Conservation (phyloP, 805 yeast genomes). For the Teunomyces atbi region DNA sequence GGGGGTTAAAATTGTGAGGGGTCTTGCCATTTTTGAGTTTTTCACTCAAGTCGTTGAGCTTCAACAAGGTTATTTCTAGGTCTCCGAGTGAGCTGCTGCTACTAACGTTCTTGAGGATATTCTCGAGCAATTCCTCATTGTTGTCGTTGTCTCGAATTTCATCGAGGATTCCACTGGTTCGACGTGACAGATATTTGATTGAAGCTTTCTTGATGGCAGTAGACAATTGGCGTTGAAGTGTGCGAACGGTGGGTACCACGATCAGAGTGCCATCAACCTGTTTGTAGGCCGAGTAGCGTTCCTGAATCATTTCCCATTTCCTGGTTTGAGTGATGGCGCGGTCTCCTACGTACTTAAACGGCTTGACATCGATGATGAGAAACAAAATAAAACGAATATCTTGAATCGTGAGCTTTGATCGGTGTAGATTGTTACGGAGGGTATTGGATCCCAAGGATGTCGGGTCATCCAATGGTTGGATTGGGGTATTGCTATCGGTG, state of each 20-base stretch:
- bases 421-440: slow-evolving; percentile 7
- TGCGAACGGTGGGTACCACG: slow-evolving; percentile 34
- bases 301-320: slow-evolving; percentile 36
- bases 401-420: slow-evolving; percentile 25
- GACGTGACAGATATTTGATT: slow-evolving; percentile 2
- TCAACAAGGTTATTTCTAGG: slow-evolving; percentile 26
- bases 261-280: slow-evolving; percentile 5
- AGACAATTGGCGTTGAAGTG: slow-evolving; percentile 35
- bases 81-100: slow-evolving; percentile 23
- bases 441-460: background rate
- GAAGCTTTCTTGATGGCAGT: slow-evolving; percentile 31
- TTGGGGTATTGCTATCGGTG: slow-evolving; percentile 3
- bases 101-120: slow-evolving; percentile 9
- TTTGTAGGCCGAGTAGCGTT: slow-evolving; percentile 20
- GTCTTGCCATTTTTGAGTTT: slow-evolving; percentile 23
- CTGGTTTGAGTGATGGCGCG: slow-evolving; percentile 30
- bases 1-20: background rate
- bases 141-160: slow-evolving; percentile 2
- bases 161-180: slow-evolving; percentile 10
- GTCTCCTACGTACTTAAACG: slow-evolving; percentile 38
- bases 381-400: slow-evolving; percentile 32
- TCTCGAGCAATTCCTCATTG: background rate
- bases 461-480: background rate
- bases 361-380: slow-evolving; percentile 29
- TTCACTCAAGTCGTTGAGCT: slow-evolving; percentile 32